Evolutionary conservation across 441 rosid species (phyloP).

Genomic region (Isatis lusitanica): DNA sequence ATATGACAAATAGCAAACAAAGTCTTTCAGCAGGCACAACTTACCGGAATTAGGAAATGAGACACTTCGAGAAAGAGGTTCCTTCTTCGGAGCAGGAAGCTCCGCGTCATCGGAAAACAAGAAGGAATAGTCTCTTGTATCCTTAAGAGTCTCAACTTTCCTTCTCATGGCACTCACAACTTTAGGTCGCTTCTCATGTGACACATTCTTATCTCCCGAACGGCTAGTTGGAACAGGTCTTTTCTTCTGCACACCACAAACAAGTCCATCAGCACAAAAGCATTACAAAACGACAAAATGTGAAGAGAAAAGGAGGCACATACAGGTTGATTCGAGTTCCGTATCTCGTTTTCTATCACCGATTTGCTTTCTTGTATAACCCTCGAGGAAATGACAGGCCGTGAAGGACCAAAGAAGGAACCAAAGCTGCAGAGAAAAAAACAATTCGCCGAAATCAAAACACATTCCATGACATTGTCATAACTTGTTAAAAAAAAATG

Average conservation of each 20-base stretch:
- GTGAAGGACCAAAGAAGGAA: conserved; percentile 92
- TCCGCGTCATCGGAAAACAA: conserved; percentile 73
- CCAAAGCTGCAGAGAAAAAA: conserved; percentile 61
- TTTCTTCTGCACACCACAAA: conserved; percentile 51
- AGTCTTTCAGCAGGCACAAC: conserved; percentile 34
- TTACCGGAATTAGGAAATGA: conserved; percentile 59
- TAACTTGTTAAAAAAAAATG: conserved; percentile 6
- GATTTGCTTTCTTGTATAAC: conserved; percentile 97
- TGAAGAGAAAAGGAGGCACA: conserved; percentile 24
- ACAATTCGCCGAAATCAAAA: neutral
- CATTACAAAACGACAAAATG: neutral
- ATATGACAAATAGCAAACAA: conserved; percentile 26
- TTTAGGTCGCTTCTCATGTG: conserved; percentile 40
- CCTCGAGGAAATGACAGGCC: conserved; percentile 86
- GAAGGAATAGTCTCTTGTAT: conserved; percentile 86
- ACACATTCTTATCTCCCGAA: conserved; percentile 44
- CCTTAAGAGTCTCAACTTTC: conserved; percentile 70
- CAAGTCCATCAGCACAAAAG: conserved; percentile 17
- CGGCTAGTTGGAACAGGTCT: conserved; percentile 43
- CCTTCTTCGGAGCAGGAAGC: conserved; percentile 57
- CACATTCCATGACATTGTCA: neutral
- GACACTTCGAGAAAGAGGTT: conserved; percentile 43
- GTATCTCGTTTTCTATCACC: conserved; percentile 64
- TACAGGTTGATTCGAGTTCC: conserved; percentile 49
- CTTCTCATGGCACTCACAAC: conserved; percentile 49